Percentiles rank a stretch among this genome's conserved stretches.
These are phyloP conservation scores for Rhododendron ferrugineum DNA, from an alignment of 148 eudicot species.

Conservation along the genomic window DNA sequence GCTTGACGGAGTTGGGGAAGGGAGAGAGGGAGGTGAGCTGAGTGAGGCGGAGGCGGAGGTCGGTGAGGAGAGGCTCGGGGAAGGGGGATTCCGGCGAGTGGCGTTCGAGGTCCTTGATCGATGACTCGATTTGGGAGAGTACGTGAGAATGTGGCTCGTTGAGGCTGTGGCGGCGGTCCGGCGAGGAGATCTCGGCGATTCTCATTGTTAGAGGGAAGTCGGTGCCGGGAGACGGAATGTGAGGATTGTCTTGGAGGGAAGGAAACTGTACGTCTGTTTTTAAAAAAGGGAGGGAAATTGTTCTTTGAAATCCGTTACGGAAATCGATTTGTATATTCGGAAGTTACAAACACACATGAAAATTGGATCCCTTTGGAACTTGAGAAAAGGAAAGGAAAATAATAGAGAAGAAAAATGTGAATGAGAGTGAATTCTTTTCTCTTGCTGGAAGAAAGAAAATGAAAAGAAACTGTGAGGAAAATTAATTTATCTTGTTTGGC, in stretches of 20 bases:
- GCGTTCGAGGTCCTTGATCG: slow-evolving; percentile 43
- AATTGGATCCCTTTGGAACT: too few relatives aligned
- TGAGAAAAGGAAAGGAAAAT: too few relatives aligned
- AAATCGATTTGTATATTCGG: background rate
- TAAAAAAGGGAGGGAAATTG: slow-evolving; percentile 12
- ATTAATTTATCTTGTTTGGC: too few relatives aligned
- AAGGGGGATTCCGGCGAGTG: slow-evolving; percentile 34
- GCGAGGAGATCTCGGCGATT: slow-evolving; percentile 68
- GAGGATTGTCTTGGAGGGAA: background rate
- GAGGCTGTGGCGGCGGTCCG: slow-evolving; percentile 47
- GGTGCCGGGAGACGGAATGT: background rate
- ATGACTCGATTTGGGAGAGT: slow-evolving; percentile 48
- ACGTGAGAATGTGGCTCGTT: slow-evolving; percentile 27
- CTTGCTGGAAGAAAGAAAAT: too few relatives aligned
- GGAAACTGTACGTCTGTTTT: slow-evolving; percentile 2
- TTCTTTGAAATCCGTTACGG: background rate
- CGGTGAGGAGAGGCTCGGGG: slow-evolving; percentile 39
- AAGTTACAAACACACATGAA: too few relatives aligned
- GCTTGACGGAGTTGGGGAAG: slow-evolving; percentile 60
- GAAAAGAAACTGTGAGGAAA: too few relatives aligned
- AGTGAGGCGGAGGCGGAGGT: slow-evolving; percentile 38
- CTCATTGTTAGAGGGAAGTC: slow-evolving; percentile 34
- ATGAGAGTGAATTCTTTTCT: too few relatives aligned
- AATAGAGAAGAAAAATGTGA: too few relatives aligned
- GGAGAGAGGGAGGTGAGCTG: slow-evolving; percentile 44